Base-by-base conservation (phyloP, 129 eudicot species). In the Chrysanthemum lavandulifolium region DNA sequence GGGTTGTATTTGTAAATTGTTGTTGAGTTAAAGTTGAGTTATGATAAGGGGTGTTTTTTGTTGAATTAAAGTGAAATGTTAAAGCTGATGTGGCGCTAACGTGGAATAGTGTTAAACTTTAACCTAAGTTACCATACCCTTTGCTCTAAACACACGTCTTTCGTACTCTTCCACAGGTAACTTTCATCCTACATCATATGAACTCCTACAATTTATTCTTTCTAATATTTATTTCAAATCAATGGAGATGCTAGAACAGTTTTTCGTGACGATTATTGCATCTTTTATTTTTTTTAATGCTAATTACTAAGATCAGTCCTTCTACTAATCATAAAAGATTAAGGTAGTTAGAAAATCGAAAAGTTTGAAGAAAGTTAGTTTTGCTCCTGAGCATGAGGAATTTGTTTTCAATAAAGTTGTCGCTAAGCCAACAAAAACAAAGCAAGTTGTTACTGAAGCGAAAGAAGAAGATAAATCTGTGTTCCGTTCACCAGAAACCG, bases 161-260 rank as follows among this genome's bases (percentile, higher is more conserved):
- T 72, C 73, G 59, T 81, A 82, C 53, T 83, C 74, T 33, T 83
- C 83, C 45, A 27, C 61, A 67, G 29, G 54, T 8, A 40, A 40
- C 47, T 50, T 49, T 59, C 62, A 45, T 68, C 63, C 7, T 16
- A 27, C 52, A 2, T 68, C 13, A 40, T 40, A 40, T 40, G 9
- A 36, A 14, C 59, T 56, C 52, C 19, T 48, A 16, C 6, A 19
- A 57, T 43, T 29, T 48, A 54, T 52, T 23, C 73, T 43, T 47
- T 25, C 61, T 8, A 47, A 2, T 33, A 53, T 61, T n/a, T 40
- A 65, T n/a, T 45, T 15, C 72, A 78, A 66, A 50, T 76, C 73
- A 49, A 88, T 81, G 86, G 86, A 82, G 65, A 61, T 73, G 52
- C 72, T 80, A 13, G 82, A 73, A 1, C 83, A 83, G 65, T 69